Evolutionary conservation across 1,139 yeast genomes (phyloP).

Genomic region (Taiozyma sp.): DNA sequence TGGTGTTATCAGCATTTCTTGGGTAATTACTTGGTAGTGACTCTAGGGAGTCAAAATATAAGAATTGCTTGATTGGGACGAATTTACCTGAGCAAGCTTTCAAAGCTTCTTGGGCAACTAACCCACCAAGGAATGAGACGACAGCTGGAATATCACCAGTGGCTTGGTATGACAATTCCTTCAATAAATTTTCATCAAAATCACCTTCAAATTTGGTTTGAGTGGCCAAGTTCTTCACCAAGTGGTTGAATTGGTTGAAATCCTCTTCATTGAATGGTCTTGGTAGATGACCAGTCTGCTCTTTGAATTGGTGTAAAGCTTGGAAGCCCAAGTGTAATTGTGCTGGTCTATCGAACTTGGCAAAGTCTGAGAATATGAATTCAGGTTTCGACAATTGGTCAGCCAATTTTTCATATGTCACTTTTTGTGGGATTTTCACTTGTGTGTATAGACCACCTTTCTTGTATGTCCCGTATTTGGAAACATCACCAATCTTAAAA

Average conservation of each 20-base stretch:
- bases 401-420: slow-evolving; percentile 59
- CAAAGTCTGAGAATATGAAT: slow-evolving; percentile 76
- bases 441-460: slow-evolving; percentile 92
- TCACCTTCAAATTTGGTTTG: slow-evolving; percentile 41
- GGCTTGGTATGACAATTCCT: slow-evolving; percentile 77
- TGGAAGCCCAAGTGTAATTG: slow-evolving; percentile 91
- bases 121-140: slow-evolving; percentile 89
- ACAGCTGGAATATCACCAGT: slow-evolving; percentile 90
- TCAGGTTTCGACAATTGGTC: slow-evolving; percentile 77
- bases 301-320: slow-evolving; percentile 75
- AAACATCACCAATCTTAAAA: slow-evolving; percentile 55
- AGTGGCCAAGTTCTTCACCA: slow-evolving; percentile 56
- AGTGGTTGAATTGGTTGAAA: slow-evolving; percentile 59
- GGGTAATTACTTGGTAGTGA: slow-evolving; percentile 56
- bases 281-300: slow-evolving; percentile 62
- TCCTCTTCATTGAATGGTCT: slow-evolving; percentile 73
- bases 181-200: slow-evolving; percentile 61
- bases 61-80: slow-evolving; percentile 83
- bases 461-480: slow-evolving; percentile 58
- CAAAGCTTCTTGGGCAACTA: slow-evolving; percentile 94
- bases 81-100: slow-evolving; percentile 95
- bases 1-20: slow-evolving; percentile 67
- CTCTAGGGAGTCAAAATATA: slow-evolving; percentile 92
- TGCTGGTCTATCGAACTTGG: slow-evolving; percentile 88
- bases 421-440: slow-evolving; percentile 73